These are phyloP conservation scores for Plectosphaerella cucumerina DNA, from an alignment of 2,329 filamentous ascomycete genomes.

Conservation along the genomic window DNA sequence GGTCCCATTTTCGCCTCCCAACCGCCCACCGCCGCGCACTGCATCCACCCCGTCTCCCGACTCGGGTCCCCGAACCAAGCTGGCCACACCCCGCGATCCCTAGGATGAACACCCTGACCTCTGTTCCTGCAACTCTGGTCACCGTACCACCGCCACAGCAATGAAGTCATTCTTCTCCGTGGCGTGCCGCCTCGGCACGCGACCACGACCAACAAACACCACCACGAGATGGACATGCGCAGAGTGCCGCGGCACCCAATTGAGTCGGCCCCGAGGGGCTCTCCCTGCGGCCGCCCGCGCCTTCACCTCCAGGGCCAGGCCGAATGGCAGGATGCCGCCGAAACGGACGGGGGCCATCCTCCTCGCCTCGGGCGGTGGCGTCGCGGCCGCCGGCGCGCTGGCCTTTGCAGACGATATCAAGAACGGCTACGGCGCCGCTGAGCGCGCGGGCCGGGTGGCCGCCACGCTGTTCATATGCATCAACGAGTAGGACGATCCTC, in stretches of 20 bases:
- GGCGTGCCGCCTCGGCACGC: conserved; percentile 27
- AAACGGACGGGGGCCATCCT: conserved; percentile 28
- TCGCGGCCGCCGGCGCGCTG: conserved; percentile 40
- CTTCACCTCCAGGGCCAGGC: conserved; percentile 19
- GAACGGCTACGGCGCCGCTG: conserved; percentile 68
- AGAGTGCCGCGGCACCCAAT: conserved; percentile 36
- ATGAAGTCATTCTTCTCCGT: conserved; percentile 38
- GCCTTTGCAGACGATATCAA: conserved; percentile 67
- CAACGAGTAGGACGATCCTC: conserved; percentile 63
- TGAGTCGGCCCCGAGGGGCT: conserved; percentile 24
- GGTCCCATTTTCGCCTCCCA: too few species aligned
- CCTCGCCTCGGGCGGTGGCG: conserved; percentile 47
- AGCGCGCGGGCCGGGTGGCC: conserved; percentile 76
- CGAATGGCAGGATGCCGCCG: background rate
- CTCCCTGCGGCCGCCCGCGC: conserved; percentile 15
- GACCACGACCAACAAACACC: conserved; percentile 15
- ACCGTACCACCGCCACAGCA: conserved; percentile 14
- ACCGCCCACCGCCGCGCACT: too few species aligned
- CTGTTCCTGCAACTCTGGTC: background rate
- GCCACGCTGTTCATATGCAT: conserved; percentile 75
- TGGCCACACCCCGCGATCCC: background rate
- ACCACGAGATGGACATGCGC: conserved; percentile 37
- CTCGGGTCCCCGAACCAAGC: too few species aligned
- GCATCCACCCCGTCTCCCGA: too few species aligned
- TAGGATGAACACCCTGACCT: background rate